Conservation (phyloP, 2,329 filamentous ascomycete species). For the Calonectria honghensis region DNA sequence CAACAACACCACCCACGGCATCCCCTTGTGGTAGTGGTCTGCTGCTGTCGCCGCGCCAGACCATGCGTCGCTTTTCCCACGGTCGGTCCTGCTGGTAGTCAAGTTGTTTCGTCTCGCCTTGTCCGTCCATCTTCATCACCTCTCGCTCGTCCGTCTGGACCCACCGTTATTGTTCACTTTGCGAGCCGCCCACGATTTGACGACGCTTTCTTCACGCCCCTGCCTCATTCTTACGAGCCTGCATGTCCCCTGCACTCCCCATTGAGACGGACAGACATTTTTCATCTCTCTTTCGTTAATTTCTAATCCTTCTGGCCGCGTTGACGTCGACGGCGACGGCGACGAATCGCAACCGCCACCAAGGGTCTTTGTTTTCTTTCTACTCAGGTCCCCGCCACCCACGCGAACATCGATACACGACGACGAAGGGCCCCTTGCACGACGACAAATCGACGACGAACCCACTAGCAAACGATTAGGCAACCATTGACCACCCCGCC, state of each 20-base stretch:
- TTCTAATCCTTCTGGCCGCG: constrained; percentile 47
- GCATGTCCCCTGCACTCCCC: constrained; percentile 21
- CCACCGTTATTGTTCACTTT: constrained; percentile 52
- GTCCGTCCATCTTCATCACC: constrained; percentile 43
- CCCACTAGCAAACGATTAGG: constrained; percentile 30
- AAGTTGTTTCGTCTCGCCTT: constrained; percentile 43
- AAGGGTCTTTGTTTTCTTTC: constrained; percentile 56
- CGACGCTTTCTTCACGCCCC: constrained; percentile 36
- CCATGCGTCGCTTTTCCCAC: constrained; percentile 50
- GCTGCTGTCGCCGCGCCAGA: constrained; percentile 49
- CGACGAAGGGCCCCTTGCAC: constrained; percentile 45
- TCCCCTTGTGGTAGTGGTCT: constrained; percentile 34
- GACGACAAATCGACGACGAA: constrained; percentile 27
- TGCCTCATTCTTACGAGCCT: constrained; percentile 19
- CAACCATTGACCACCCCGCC: constrained; percentile 33
- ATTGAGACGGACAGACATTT: not conserved
- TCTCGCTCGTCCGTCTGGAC: constrained; percentile 45
- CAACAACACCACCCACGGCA: constrained; percentile 27
- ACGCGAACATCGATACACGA: constrained; percentile 50
- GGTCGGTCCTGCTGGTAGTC: constrained; percentile 51
- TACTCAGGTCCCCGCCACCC: constrained; percentile 48
- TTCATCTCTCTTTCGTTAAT: constrained; percentile 47
- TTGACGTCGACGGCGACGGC: constrained; percentile 41
- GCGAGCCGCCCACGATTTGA: constrained; percentile 49
- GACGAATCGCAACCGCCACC: constrained; percentile 46